phyloP scores from a whole-genome alignment of 805 yeast genomes.

The Jamesozyma spencerorum region DNA sequence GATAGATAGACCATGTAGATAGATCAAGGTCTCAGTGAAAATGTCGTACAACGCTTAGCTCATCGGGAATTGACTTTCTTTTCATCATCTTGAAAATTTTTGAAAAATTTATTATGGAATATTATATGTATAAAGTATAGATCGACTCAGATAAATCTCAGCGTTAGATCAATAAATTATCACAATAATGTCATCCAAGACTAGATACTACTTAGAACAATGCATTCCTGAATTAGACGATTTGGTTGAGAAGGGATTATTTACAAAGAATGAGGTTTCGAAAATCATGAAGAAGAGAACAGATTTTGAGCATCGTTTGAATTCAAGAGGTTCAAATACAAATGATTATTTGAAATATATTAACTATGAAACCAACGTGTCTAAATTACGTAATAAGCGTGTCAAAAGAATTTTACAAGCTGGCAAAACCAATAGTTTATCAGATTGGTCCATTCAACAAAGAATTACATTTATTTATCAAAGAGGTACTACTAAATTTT shows the following conservation, averaged over 20 bases:
- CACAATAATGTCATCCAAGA: conserved; percentile 40
- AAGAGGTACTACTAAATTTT: conserved; percentile 71
- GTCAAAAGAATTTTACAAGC: conserved; percentile 49
- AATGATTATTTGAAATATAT: conserved; percentile 71
- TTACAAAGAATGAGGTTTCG: conserved; percentile 72
- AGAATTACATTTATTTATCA: conserved; percentile 76
- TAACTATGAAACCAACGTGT: conserved; percentile 72
- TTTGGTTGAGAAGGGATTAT: conserved; percentile 67
- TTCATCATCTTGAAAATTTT: background rate
- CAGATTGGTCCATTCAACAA: conserved; percentile 82
- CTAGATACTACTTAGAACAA: conserved; percentile 50
- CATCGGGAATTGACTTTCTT: background rate
- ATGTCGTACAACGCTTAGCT: background rate
- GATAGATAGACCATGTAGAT: no score
- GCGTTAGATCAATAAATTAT: background rate
- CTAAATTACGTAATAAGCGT: conserved; percentile 66
- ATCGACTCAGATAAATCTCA: background rate
- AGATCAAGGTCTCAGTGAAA: no score
- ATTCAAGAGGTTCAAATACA: conserved; percentile 72
- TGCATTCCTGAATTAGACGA: conserved; percentile 91
- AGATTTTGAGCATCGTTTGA: conserved; percentile 85
- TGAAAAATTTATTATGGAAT: conserved; percentile 7
- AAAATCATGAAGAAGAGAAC: conserved; percentile 87
- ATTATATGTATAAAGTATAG: conserved; percentile 1
- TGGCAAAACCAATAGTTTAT: conserved; percentile 53